A percentile compares a stretch with the other conserved stretches of the same genome.
Evolutionary conservation across 2,329 filamentous ascomycete species (phyloP).

Genomic region (Leptographium galeiforme): DNA sequence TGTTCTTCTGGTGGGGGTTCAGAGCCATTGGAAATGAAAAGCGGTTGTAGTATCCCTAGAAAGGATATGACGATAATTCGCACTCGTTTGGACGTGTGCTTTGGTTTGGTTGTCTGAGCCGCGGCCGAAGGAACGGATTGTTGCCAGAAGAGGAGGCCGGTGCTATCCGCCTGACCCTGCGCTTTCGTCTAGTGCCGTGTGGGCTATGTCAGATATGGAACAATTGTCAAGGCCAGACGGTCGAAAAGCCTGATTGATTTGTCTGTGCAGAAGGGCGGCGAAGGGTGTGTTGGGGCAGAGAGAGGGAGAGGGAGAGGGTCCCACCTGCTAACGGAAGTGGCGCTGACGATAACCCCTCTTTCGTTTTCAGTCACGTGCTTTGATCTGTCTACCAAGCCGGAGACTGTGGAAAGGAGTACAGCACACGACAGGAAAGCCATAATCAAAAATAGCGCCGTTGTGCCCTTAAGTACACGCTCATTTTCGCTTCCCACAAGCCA

Average conservation of each 20-base stretch:
- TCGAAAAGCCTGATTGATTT: not conserved
- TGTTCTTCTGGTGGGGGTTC: conserved; percentile 98
- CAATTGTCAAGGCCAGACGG: not conserved
- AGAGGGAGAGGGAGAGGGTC: not conserved
- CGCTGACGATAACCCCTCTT: not conserved
- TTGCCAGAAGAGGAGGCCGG: not conserved
- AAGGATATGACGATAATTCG: not conserved
- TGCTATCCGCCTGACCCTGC: not conserved
- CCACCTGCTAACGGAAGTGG: not conserved
- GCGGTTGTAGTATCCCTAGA: not conserved
- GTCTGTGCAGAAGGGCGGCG: not conserved
- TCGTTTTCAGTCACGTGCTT: not conserved
- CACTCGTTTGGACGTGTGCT: not conserved
- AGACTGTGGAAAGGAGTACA: not conserved
- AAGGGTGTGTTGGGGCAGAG: not conserved
- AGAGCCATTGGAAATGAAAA: conserved; percentile 22
- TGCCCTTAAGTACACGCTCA: no score
- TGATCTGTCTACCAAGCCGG: not conserved
- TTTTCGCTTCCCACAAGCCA: no score
- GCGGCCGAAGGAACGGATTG: not conserved
- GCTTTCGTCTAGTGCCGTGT: not conserved
- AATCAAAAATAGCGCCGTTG: not conserved
- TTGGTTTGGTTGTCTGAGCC: not conserved
- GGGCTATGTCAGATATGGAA: not conserved
- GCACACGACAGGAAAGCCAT: not conserved